Evolutionary conservation across 2,329 filamentous ascomycete species (phyloP), one percentile per base, ranked within the genome.

Genomic region (Pseudogymnoascus sp.): DNA sequence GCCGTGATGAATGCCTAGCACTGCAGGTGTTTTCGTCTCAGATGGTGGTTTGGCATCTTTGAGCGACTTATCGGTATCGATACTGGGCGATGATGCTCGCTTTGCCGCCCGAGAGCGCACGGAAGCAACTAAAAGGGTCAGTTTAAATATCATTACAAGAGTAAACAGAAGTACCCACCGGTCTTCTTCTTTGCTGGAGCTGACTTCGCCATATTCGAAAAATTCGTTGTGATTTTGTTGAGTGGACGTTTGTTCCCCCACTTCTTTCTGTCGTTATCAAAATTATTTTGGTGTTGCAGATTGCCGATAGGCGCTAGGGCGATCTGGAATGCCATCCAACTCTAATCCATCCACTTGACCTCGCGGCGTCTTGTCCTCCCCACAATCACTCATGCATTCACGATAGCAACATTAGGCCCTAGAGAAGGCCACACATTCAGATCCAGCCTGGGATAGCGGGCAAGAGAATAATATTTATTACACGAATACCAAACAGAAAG

Each of bases 101-200:
- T 88, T 84, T 39, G 88, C 87, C 62, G 87, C 88, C 66, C 89
- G 87, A 60, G 89, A 92, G 76, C 87, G 88, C 62, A 85, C 74
- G 4, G 88, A 89, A 79, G 78, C 60, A 77, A 60, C 70, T 71
- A 60, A 59, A 61, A 62, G 20, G 30, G 7, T 25, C 9, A 33
- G 47, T 33, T 7, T 6, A 33, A 12, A 54, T 18, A 11, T 20
- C 6, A 30, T 43, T 43, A 16, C 18, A 43, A 35, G 9, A 20
- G 28, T n/a, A 22, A 30, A 12, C n/a, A 25, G 33, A 25, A 37
- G n/a, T 58, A 64, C 65, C 63, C 63, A 71, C 70, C 47, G 39
- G 63, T 66, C 60, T 68, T 69, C 60, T 69, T 70, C 60, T 72
- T 73, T 2, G 64, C 61, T 36, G 70, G 67, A 6, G 70, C 71